Evolutionary conservation across 2,329 filamentous ascomycete genomes (phyloP), one percentile per base, ranked within the genome.

Genomic region (Cadophora malorum): DNA sequence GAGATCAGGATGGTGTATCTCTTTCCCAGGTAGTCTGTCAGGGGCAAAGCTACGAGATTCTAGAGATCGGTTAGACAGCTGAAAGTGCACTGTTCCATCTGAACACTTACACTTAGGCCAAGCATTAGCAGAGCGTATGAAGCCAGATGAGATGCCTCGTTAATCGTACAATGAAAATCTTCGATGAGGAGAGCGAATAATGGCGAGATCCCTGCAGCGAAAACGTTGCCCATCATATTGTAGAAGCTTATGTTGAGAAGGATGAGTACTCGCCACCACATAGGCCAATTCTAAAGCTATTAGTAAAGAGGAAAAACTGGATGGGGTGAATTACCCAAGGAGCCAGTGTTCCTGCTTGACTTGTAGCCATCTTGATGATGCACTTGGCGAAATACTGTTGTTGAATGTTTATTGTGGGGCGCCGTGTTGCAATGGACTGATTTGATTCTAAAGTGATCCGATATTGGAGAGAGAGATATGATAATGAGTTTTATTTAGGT

Each of bases 1-100:
- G 72, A 73, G 35, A 64, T 59, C 1, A 73, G 58, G 59, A 73
- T 72, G 4, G 72, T 72, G 53, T 73, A 73, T 55, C 72, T 66
- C 59, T 73, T 73, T 5, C 72, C 72, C n/a, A 73, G 65, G 25
- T 71, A 68, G 28, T 67, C 55, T 7, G 59, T 58, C 8, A 64
- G 50, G 7, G 72, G 69, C 10, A 73, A 49, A 12, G 72, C 66
- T 16, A 68, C 61, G 45, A 47, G 45, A 47, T 47, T 47, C 45
- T 47, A n/a, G 45, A 47, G 45, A 47, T 3, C 2, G 7, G 45
- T 47, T 47, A 47, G 45, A 28, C 3, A 28, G 28, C 5, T 28
- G 28, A 5, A 28, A 28, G 28, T 28, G 28, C 28, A 28, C 3
- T 28, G 5, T 28, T 28, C 28, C 5, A 5, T 28, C 28, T 28